A percentile compares a stretch with the other conserved stretches of the same genome.
phyloP scores from a whole-genome alignment of 1,284 basidiomycete species.

The Boletus nobilissimus region DNA sequence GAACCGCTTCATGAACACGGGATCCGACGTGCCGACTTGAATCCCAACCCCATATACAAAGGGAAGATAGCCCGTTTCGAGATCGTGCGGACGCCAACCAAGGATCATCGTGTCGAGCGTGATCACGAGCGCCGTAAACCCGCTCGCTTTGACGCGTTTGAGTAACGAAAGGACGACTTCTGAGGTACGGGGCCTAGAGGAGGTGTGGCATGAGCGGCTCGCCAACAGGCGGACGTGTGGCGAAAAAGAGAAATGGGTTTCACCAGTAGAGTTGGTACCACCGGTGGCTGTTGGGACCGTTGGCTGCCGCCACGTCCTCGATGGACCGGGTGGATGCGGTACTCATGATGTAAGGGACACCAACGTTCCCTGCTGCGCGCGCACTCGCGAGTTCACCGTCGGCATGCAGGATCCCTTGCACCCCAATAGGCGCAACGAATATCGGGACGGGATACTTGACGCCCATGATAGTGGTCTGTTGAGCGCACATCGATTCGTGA shows the following conservation, averaged over 20 bases:
- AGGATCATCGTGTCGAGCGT: conserved; percentile 61
- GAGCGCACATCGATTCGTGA: neutral
- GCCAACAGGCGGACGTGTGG: neutral
- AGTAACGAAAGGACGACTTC: conserved; percentile 60
- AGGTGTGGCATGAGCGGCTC: neutral
- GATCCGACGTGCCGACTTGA: conserved; percentile 59
- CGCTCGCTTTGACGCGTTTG: conserved; percentile 58
- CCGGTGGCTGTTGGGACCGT: conserved; percentile 53
- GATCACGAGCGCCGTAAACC: conserved; percentile 64
- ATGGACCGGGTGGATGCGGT: conserved; percentile 66
- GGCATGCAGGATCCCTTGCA: conserved; percentile 64
- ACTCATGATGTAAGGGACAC: conserved; percentile 66
- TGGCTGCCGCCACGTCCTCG: conserved; percentile 63
- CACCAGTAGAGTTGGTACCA: conserved; percentile 76
- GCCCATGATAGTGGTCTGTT: conserved; percentile 62
- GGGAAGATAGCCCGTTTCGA: conserved; percentile 48
- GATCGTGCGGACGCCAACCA: conserved; percentile 62
- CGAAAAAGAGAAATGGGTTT: neutral
- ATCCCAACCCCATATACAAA: conserved; percentile 58
- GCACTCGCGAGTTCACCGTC: conserved; percentile 68
- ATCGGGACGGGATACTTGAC: conserved; percentile 59
- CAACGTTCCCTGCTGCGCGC: conserved; percentile 60
- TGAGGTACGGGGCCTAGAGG: conserved; percentile 57
- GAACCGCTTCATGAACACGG: conserved; percentile 60
- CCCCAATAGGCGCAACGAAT: conserved; percentile 66